Evolutionary conservation across 805 yeast species (phyloP).

Genomic region (Cyberlindnera euphorbiiphila): DNA sequence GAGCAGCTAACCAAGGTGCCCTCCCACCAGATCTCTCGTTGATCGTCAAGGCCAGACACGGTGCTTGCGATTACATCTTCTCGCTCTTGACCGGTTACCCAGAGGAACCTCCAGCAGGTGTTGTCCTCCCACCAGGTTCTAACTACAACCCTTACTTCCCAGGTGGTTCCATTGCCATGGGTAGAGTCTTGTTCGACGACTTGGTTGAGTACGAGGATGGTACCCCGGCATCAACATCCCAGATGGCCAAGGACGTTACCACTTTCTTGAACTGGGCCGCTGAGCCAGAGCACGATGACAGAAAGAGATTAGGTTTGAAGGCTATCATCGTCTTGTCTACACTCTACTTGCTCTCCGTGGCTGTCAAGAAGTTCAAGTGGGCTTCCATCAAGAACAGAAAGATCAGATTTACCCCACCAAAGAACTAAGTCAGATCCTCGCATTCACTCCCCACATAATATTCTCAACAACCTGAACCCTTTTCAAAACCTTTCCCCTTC

Average conservation of each 20-base stretch:
- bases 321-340: constrained; percentile 77
- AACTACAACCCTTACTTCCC: constrained; percentile 99
- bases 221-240: constrained; percentile 96
- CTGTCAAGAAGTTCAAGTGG: constrained; percentile 99
- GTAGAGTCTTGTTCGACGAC: constrained; percentile 94
- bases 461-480: neutral
- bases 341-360: constrained; percentile 75
- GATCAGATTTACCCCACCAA: constrained; percentile 90
- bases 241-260: constrained; percentile 98
- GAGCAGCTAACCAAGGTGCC: constrained; percentile 99
- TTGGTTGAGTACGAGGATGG: constrained; percentile 99
- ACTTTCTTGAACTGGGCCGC: constrained; percentile 97
- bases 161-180: constrained; percentile 99
- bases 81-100: constrained; percentile 97
- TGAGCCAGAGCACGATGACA: constrained; percentile 97
- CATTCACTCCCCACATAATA: neutral
- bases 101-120: constrained; percentile 98
- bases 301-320: constrained; percentile 95
- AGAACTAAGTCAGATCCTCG: constrained; percentile 39
- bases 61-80: constrained; percentile 94
- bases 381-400: constrained; percentile 92
- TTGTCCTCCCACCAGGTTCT: constrained; percentile 83
- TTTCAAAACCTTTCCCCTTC: neutral
- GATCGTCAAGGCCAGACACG: constrained; percentile 98
- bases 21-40: constrained; percentile 96